Evolutionary conservation across 805 yeast species (phyloP), one percentile per base, ranked within the genome.

Genomic region (Clavispora asparagi): DNA sequence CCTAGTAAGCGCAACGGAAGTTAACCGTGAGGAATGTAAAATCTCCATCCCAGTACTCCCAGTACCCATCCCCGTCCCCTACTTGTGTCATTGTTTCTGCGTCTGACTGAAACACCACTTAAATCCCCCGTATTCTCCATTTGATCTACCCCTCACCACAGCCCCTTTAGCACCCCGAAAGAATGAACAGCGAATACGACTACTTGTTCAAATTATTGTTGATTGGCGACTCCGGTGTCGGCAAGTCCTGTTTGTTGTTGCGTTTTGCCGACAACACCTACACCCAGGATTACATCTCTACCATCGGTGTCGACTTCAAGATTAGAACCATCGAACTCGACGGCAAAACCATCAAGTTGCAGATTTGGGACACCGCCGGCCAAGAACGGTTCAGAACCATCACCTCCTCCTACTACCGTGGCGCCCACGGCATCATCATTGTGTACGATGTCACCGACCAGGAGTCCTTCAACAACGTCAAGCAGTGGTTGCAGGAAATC

Each of bases 361-460:
- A 94, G 74, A 92, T 94, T 64, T 94, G 99, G 99, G 99, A 94
- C 66, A 94, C 99, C 46, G 99, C 98, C 11, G 99, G 99, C 40
- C 99, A 94, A 74, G 99, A 94, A 70, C 78, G 99, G 60, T 94
- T 94, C 75, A 84, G 98, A 72, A 94, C 99, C 43, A 92, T 92
- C 71, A 94, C 98, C 11, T 87, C 97, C 12, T 88, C 97, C 13
- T 92, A 92, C 74, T 92, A 92, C 76, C 85, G 99, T 68, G 99
- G 99, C 47, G 97, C 98, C 11, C 98, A 92, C 65, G 99, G 99
- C 51, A 94, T 92, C 67, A 94, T 92, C 60, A 92, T 92, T 59
- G 99, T 92, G 44, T 92, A 94, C 68, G 99, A 92, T 65, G 97
- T 94, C 40, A 94, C 99, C 43, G 98, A 94, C 69, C 97, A 89